Conservation (phyloP, 306 rosid species). For the Cucurbita ficifolia region DNA sequence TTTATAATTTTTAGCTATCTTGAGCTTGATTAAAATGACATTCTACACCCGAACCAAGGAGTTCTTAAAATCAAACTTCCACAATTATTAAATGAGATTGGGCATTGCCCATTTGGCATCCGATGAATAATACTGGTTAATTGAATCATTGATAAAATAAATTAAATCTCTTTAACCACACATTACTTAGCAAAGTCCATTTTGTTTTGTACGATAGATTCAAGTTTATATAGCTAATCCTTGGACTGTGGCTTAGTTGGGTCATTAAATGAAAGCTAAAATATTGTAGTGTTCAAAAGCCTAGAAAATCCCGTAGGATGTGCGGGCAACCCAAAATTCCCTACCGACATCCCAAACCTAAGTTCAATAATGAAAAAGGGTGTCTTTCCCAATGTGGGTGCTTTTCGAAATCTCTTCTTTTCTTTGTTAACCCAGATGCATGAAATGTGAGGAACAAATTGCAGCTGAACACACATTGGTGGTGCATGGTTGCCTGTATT, state of each 20-base stretch:
- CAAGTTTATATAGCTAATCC: not conserved
- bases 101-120: too few relatives aligned
- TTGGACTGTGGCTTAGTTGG: not conserved
- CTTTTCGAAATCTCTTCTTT: not conserved
- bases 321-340: conserved; percentile 13
- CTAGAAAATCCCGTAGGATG: conserved; percentile 1
- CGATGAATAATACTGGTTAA: too few relatives aligned
- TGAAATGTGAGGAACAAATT: too few relatives aligned
- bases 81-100: not conserved
- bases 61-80: too few relatives aligned
- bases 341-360: too few relatives aligned
- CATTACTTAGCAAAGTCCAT: not conserved
- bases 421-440: too few relatives aligned
- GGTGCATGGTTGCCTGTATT: too few relatives aligned
- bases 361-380: too few relatives aligned
- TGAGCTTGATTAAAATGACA: not conserved
- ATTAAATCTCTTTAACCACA: not conserved
- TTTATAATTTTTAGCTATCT: too few relatives aligned
- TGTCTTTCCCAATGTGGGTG: too few relatives aligned
- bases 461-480: too few relatives aligned
- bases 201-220: not conserved
- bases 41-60: not conserved
- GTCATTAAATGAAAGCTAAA: not conserved
- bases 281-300: not conserved
- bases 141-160: not conserved